Percentiles rank a stretch among this genome's conserved stretches.
Evolutionary conservation across 2,329 filamentous ascomycete genomes (phyloP).

Genomic region (Calonectria crousiana): DNA sequence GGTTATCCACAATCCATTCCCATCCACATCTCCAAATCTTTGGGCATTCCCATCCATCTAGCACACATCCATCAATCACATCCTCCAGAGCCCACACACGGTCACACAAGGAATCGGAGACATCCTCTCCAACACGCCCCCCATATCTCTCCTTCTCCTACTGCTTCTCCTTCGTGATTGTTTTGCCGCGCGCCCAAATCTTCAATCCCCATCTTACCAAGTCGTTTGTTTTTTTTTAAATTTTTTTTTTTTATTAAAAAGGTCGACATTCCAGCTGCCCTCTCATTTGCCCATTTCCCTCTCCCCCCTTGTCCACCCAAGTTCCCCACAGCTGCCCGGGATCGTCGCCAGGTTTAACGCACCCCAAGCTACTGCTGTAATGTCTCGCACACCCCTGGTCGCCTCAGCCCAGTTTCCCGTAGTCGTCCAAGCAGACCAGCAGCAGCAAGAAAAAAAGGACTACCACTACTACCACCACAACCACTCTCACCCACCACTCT

Average conservation of each 20-base stretch:
- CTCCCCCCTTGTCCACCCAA: not conserved
- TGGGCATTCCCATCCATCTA: not conserved
- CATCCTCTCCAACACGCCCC: not conserved
- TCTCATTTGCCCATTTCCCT: not conserved
- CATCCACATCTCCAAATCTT: not conserved
- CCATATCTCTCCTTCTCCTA: not conserved
- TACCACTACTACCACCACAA: not conserved
- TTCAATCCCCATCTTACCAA: not conserved
- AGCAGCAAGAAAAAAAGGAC: not conserved
- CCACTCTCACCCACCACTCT: not conserved
- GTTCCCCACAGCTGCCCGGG: conserved; percentile 6
- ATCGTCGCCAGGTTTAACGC: conserved; percentile 7
- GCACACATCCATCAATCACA: not conserved
- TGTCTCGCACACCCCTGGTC: not conserved
- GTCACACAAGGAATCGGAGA: not conserved
- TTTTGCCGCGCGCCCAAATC: not conserved
- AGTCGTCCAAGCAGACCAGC: not conserved
- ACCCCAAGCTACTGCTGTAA: conserved; percentile 8
- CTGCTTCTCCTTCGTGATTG: not conserved
- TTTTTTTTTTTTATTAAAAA: not conserved
- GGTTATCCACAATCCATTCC: conserved; percentile 3
- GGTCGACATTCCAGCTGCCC: not conserved
- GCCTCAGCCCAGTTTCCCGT: not conserved
- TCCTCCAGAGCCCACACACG: not conserved
- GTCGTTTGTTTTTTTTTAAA: not conserved